These are phyloP conservation scores for Cytospora leucostoma DNA, from an alignment of 2,329 filamentous ascomycete genomes.

Conservation along the genomic window DNA sequence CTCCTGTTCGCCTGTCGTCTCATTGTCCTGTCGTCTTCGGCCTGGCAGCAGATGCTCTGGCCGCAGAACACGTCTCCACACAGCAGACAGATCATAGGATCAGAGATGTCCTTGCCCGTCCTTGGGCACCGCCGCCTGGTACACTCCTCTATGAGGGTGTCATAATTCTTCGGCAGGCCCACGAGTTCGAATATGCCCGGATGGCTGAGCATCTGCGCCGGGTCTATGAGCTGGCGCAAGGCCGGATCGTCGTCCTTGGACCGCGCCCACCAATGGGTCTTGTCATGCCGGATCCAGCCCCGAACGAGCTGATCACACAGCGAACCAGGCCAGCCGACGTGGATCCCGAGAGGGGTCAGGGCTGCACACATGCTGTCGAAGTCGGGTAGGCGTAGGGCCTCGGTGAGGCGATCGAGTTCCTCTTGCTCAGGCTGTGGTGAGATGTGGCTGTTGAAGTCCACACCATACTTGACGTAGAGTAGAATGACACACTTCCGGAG, in stretches of 20 bases:
- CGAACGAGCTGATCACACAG: conserved; percentile 48
- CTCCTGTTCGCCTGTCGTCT: conserved; percentile 42
- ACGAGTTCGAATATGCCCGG: conserved; percentile 93
- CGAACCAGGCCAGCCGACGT: conserved; percentile 52
- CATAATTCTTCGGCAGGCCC: conserved; percentile 88
- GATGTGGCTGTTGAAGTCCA: conserved; percentile 77
- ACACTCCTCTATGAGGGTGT: conserved; percentile 88
- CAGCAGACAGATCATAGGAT: conserved; percentile 89
- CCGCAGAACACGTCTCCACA: conserved; percentile 97
- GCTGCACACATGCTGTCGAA: conserved; percentile 76
- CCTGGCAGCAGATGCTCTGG: conserved; percentile 88
- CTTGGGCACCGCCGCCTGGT: conserved; percentile 82
- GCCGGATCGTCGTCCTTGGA: conserved; percentile 9
- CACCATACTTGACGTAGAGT: conserved; percentile 82
- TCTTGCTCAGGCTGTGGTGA: conserved; percentile 65
- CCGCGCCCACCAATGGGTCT: conserved; percentile 14
- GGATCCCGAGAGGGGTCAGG: conserved; percentile 48
- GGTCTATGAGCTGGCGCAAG: conserved; percentile 6
- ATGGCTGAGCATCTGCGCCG: conserved; percentile 59
- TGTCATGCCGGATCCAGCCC: conserved; percentile 75
- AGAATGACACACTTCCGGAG: conserved; percentile 83
- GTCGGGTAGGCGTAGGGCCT: conserved; percentile 72
- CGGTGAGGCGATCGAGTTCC: conserved; percentile 80
- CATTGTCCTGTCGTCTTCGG: conserved; percentile 51
- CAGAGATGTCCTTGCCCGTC: conserved; percentile 86